Conservation (phyloP, 768 basidiomycete genomes). For the Atractiella rhizophila region DNA sequence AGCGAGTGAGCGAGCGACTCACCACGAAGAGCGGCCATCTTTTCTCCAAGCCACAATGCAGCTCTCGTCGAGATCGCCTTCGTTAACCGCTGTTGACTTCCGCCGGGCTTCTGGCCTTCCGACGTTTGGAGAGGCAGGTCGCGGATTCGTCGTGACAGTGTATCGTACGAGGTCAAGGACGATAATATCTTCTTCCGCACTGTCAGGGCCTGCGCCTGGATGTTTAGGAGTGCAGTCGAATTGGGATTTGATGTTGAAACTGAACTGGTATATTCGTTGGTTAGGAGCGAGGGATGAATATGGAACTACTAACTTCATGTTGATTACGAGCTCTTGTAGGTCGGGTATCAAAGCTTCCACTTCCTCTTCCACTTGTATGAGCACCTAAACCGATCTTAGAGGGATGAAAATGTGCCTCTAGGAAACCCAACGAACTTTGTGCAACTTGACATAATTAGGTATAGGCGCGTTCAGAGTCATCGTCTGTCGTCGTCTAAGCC, state of each 20-base stretch:
- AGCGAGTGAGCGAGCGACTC: too few species aligned
- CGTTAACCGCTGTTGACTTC: constrained; percentile 64
- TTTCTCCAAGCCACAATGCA: constrained; percentile 55
- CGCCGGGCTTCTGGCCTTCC: constrained; percentile 24
- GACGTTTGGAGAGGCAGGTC: constrained; percentile 30
- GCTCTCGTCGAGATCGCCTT: constrained; percentile 51
- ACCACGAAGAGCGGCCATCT: constrained; percentile 72
- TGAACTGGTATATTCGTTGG: too few species aligned
- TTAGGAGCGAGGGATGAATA: too few species aligned
- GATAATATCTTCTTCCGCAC: not conserved
- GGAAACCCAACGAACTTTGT: constrained; percentile 31
- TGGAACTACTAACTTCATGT: constrained; percentile 31
- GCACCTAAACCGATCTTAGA: constrained; percentile 26
- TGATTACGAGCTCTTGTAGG: constrained; percentile 61
- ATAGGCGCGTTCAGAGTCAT: constrained; percentile 35
- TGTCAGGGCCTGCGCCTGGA: not conserved
- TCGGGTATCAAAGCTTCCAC: constrained; percentile 68
- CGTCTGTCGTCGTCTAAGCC: constrained; percentile 40
- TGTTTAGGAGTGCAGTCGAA: too few species aligned
- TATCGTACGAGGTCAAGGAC: constrained; percentile 54
- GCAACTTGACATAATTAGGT: constrained; percentile 41
- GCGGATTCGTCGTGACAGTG: constrained; percentile 59
- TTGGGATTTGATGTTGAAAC: not conserved
- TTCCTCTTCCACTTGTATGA: constrained; percentile 54
- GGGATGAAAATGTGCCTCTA: not conserved